Evolutionary conservation across 2,329 filamentous ascomycete genomes (phyloP).

Genomic region (Stemphylium beticola): DNA sequence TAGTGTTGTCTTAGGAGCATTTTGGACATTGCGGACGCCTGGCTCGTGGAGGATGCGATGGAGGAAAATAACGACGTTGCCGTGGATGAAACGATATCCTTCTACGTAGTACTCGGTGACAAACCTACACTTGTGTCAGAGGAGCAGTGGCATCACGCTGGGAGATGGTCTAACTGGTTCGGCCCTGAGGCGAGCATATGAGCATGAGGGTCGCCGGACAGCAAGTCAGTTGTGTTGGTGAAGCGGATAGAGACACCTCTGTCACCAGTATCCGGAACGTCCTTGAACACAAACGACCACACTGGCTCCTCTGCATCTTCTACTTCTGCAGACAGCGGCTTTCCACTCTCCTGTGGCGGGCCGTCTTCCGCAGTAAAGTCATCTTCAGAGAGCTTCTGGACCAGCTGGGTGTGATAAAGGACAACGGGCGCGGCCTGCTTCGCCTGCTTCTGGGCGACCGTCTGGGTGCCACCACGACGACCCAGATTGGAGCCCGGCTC

Average conservation of each 20-base stretch:
- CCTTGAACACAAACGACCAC: conserved; percentile 51
- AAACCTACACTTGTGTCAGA: conserved; percentile 53
- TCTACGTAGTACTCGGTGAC: conserved; percentile 63
- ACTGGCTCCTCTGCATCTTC: conserved; percentile 32
- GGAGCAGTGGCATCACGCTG: conserved; percentile 11
- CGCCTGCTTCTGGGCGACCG: conserved; percentile 35
- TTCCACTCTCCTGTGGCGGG: conserved; percentile 10
- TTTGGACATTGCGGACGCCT: conserved; percentile 42
- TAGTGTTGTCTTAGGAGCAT: conserved; percentile 44
- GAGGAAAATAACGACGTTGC: conserved; percentile 63
- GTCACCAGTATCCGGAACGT: conserved; percentile 57
- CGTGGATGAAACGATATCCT: conserved; percentile 64
- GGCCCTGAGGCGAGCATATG: conserved; percentile 59
- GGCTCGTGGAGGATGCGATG: conserved; percentile 61
- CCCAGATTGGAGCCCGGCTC: conserved; percentile 45
- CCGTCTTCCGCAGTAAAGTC: conserved; percentile 39
- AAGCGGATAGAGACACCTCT: conserved; percentile 61
- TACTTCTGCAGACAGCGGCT: conserved; percentile 29
- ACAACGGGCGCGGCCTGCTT: conserved; percentile 52
- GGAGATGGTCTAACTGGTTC: conserved; percentile 54
- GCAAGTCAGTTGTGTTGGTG: conserved; percentile 56
- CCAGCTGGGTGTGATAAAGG: conserved; percentile 61
- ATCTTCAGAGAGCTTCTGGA: conserved; percentile 50
- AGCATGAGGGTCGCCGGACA: conserved; percentile 56
- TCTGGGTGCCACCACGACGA: conserved; percentile 47